Evolutionary conservation across 345 rosid species (phyloP).

Genomic region (Aquilaria malaccensis): DNA sequence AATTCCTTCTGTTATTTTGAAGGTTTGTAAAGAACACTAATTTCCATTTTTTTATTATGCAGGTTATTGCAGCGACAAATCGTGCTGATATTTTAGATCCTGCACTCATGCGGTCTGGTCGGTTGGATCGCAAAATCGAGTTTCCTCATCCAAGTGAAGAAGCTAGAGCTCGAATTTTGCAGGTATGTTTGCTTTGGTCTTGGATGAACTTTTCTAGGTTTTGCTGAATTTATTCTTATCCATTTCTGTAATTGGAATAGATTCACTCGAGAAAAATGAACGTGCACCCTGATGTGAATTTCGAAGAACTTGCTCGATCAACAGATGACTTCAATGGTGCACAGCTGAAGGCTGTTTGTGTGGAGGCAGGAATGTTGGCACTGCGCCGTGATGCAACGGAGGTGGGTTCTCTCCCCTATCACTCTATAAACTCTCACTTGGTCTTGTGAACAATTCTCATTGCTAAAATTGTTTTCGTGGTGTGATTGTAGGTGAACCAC

Average conservation of each 20-base stretch:
- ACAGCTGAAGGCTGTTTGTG: slow-evolving; percentile 96
- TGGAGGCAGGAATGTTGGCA: slow-evolving; percentile 99
- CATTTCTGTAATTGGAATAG: slow-evolving; percentile 23
- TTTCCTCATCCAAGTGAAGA: slow-evolving; percentile 98
- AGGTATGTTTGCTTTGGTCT: slow-evolving; percentile 28
- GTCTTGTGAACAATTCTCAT: too few species aligned
- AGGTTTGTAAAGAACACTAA: background rate
- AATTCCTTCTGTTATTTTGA: background rate
- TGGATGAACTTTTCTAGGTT: background rate
- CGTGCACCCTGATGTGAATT: slow-evolving; percentile 92
- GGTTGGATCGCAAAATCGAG: slow-evolving; percentile 98
- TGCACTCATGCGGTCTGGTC: slow-evolving; percentile 99
- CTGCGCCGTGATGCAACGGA: slow-evolving; percentile 99
- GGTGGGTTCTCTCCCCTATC: slow-evolving; percentile 24
- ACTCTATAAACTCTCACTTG: too few species aligned
- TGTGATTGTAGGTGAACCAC: slow-evolving; percentile 70
- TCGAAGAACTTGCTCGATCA: slow-evolving; percentile 97
- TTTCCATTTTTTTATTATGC: slow-evolving; percentile 6
- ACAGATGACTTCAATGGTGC: slow-evolving; percentile 99
- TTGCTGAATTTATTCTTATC: background rate
- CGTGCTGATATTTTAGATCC: slow-evolving; percentile 98
- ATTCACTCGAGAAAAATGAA: slow-evolving; percentile 99
- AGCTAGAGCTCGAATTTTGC: slow-evolving; percentile 97
- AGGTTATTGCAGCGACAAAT: slow-evolving; percentile 99
- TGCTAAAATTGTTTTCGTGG: slow-evolving; percentile 4